Evolutionary conservation across 805 yeast species (phyloP).

Genomic region (Spathaspora sp.): DNA sequence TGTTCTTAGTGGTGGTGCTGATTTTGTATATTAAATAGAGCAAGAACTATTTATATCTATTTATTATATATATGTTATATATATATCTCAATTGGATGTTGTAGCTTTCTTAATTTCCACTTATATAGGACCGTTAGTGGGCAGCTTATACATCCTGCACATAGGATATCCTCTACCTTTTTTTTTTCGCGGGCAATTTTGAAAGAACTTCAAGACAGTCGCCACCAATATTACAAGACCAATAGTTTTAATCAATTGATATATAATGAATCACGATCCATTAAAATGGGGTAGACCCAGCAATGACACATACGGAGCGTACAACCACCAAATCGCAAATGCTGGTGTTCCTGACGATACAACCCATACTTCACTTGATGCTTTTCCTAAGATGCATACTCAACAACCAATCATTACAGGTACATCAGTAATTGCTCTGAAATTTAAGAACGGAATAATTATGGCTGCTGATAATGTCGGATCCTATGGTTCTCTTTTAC

Average conservation of each 20-base stretch:
- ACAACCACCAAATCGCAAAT: conserved; percentile 69
- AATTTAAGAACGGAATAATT: conserved; percentile 84
- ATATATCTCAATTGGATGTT: neutral
- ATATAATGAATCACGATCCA: conserved; percentile 89
- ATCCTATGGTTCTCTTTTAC: conserved; percentile 88
- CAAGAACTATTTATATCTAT: neutral
- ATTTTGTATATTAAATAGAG: conserved; percentile 37
- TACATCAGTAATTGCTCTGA: conserved; percentile 89
- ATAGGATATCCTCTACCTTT: neutral
- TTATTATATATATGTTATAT: neutral
- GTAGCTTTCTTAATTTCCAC: neutral
- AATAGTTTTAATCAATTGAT: neutral
- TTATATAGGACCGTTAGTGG: neutral
- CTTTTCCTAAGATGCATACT: conserved; percentile 76
- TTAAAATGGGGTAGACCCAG: conserved; percentile 94
- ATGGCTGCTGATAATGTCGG: conserved; percentile 94
- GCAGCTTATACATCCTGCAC: neutral
- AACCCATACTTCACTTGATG: conserved; percentile 5
- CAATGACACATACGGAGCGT: conserved; percentile 74
- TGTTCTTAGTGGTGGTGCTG: conserved; percentile 84
- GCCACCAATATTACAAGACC: neutral
- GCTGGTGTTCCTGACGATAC: conserved; percentile 35
- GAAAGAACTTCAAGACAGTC: neutral
- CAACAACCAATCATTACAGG: conserved; percentile 96
- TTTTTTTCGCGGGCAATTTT: neutral